Percentiles rank a stretch among this genome's conserved stretches.
Conservation (phyloP, 176 grass and related monocot genomes). For the Avena insularis region DNA sequence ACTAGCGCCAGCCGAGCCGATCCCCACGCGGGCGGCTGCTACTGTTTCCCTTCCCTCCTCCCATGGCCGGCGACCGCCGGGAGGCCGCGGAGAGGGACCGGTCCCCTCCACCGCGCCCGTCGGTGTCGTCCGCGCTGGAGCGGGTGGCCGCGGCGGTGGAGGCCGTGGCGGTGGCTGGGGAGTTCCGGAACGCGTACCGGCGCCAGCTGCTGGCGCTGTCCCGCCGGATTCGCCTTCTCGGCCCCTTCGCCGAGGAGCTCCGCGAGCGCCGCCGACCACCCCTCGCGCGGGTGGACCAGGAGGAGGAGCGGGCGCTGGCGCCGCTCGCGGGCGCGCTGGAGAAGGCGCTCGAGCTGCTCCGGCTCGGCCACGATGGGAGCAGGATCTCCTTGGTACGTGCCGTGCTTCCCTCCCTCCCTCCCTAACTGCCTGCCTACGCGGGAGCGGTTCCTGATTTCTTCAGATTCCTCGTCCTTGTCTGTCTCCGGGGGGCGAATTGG, state of each 20-base stretch:
- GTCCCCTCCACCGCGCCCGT: background rate
- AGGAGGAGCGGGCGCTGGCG: constrained; percentile 47
- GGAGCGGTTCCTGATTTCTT: background rate
- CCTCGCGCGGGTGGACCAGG: background rate
- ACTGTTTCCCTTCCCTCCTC: background rate
- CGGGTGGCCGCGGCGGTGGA: constrained; percentile 44
- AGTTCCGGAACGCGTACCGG: constrained; percentile 73
- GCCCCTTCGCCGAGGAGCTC: constrained; percentile 83
- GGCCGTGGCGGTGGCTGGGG: constrained; percentile 37
- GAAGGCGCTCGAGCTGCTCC: constrained; percentile 57
- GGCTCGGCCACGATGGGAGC: constrained; percentile 67
- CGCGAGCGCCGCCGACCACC: constrained; percentile 41
- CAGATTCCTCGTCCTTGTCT: background rate
- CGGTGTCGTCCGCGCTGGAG: background rate
- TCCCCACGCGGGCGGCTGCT: background rate
- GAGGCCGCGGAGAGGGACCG: background rate
- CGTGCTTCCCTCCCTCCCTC: background rate
- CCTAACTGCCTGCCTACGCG: background rate
- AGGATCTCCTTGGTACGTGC: constrained; percentile 77
- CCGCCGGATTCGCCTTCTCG: constrained; percentile 71
- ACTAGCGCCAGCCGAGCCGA: background rate
- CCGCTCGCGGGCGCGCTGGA: constrained; percentile 62
- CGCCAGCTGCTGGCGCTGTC: constrained; percentile 76
- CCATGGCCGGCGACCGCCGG: constrained; percentile 49
- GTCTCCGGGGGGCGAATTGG: background rate